Evolutionary conservation across 495 filamentous ascomycete genomes (phyloP), one percentile per base, ranked within the genome.

Genomic region (Chaetomium fimeti): DNA sequence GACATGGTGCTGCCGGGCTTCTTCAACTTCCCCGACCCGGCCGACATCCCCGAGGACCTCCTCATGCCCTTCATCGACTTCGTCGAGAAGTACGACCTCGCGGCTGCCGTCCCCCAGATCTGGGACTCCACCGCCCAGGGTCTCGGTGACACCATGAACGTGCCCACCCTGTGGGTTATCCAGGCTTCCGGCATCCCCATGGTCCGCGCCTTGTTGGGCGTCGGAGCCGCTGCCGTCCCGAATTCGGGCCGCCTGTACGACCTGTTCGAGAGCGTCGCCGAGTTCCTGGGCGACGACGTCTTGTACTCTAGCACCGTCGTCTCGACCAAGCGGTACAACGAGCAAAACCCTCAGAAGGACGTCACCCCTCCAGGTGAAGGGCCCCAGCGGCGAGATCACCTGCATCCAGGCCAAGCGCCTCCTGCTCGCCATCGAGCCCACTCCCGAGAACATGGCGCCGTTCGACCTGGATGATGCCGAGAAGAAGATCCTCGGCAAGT

Each of bases 41-140:
- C 60, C 58, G 11, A 65, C 13, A 65, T 83, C 32, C 81, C 80
- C 7, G 74, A 72, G 4, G 79, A 81, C 45, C 68, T 83, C 8
- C 74, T 83, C 4, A 70, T 80, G 52, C 75, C 76, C 1, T 83
- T 78, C 55, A 69, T 69, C 15, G 61, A 82, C 9, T 80, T 83
- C 56, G 66, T 77, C 48, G 71, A 65, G 24, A 79, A 80, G 66
- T 72, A 70, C 60, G 20, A 58, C 36, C 60, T 67, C 15, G 8
- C 55, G 40, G 65, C 48, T 2, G 62, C 58, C 20, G 62, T 60
- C 8, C 66, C 66, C 22, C 56, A 67, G 40, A 57, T 64, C 36
- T 68, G 65, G 53, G 57, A 66, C 20, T 45, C 64, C 1, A 76
- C 76, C 12, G 78, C 68, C 22, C 66, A 72, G 20, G 77, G 74